Evolutionary conservation across 495 filamentous ascomycete species (phyloP), one percentile per base, ranked within the genome.

Genomic region (Lasiosphaeria ovina): DNA sequence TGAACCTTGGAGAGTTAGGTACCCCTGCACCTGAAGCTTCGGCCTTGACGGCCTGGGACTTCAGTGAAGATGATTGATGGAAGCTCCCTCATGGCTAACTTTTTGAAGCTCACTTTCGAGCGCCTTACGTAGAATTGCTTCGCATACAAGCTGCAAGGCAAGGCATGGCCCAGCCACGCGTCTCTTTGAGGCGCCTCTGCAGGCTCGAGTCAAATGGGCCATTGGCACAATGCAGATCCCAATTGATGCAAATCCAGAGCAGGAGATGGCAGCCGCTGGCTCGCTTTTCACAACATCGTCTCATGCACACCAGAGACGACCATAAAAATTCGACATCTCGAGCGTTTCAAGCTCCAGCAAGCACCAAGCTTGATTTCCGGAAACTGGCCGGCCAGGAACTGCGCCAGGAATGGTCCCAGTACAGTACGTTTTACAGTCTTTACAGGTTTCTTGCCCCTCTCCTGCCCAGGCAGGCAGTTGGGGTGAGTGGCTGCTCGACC

Each of bases 381-480:
- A 57, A 11, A 44, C 34, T 33, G 8, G 8, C 62, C 7, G 67
- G 57, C 1, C 53, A 62, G 47, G 55, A 64, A 34, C 47, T 70
- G 12, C 68, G 68, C 1, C 62, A 70, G 9, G 63, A 69, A 64
- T 72, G 70, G 70, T 48, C 68, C 34, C 52, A 55, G 48, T 71
- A 64, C 42, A 72, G 70, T 71, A 65, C 45, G 69, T 36, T n/a
- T 34, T 45, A 35, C 6, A n/a, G 33, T 3, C n/a, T 35, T 54
- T 32, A 33, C 33, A 33, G 6, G 7, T 16, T 24, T 32, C 35
- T 53, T 33, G 2, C 17, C 53, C n/a, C 12, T 45, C n/a, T 14
- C 57, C 54, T 44, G 59, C 40, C 6, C 17, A 49, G 33, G 35
- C 24, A 24, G 24, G 24, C 24, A 24, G 24, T 24, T 24, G 24